phyloP scores from a whole-genome alignment of 257 asterid genomes.

The Forsythia viridissima region DNA sequence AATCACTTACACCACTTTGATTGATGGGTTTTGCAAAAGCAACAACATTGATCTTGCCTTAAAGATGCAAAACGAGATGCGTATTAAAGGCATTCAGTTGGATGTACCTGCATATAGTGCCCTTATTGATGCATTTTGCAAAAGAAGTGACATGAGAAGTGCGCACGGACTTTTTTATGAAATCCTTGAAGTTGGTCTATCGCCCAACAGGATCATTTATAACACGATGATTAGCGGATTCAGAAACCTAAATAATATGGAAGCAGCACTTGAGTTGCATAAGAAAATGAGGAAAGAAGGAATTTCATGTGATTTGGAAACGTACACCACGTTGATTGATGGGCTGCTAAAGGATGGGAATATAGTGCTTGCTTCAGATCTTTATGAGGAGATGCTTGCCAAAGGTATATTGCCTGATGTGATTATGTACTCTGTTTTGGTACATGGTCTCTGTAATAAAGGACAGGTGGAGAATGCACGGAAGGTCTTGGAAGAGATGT shows the following conservation, averaged over 20 bases:
- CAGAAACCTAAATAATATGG: constrained; percentile 41
- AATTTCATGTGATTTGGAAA: constrained; percentile 41
- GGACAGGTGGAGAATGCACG: constrained; percentile 43
- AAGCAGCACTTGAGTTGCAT: constrained; percentile 33
- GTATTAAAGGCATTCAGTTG: constrained; percentile 33
- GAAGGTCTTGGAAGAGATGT: constrained; percentile 42
- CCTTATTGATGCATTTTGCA: constrained; percentile 48
- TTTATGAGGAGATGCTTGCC: constrained; percentile 44
- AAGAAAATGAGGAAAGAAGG: constrained; percentile 33
- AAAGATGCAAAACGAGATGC: constrained; percentile 38
- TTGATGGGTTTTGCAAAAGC: constrained; percentile 46
- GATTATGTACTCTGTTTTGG: constrained; percentile 38
- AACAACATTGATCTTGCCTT: constrained; percentile 37
- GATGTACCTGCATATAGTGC: constrained; percentile 42
- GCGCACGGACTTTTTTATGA: constrained; percentile 43
- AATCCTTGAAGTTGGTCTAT: constrained; percentile 38
- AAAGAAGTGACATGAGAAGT: constrained; percentile 40
- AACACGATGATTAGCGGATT: constrained; percentile 51
- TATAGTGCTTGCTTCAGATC: constrained; percentile 35
- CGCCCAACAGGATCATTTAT: constrained; percentile 38
- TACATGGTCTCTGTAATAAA: constrained; percentile 44
- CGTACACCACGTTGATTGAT: constrained; percentile 48
- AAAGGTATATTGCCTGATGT: constrained; percentile 45
- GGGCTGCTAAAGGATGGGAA: constrained; percentile 47
- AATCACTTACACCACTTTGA: constrained; percentile 42